Percentiles rank a stretch among this genome's conserved stretches.
Evolutionary conservation across 352 stramenopile species (phyloP).

Genomic region (Pseudoperonospora humuli): DNA sequence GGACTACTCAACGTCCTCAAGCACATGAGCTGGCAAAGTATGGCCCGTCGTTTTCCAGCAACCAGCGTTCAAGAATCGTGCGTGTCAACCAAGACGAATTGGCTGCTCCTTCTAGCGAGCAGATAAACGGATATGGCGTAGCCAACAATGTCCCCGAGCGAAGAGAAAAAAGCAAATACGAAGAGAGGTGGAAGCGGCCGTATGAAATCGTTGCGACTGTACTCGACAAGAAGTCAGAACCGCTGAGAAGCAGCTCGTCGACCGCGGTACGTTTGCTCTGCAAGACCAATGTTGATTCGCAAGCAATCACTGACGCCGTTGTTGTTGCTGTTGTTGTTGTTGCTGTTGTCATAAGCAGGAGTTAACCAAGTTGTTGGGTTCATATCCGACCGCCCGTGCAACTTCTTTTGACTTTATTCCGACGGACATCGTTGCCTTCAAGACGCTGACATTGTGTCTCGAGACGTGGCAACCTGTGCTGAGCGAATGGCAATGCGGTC

Average conservation of each 20-base stretch:
- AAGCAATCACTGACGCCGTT: conserved; percentile 1
- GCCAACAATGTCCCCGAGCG: conserved; percentile 1
- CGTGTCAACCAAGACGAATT: background rate
- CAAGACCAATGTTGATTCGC: background rate
- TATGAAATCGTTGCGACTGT: conserved; percentile 72
- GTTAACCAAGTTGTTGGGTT: conserved; percentile 21
- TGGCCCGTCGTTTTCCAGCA: conserved; percentile 26
- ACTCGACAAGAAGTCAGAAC: conserved; percentile 20
- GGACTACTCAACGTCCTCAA: conserved; percentile 1
- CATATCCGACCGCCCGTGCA: conserved; percentile 18
- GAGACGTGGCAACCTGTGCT: conserved; percentile 69
- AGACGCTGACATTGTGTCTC: conserved; percentile 66
- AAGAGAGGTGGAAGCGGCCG: conserved; percentile 70
- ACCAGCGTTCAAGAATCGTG: background rate
- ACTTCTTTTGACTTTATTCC: conserved; percentile 18
- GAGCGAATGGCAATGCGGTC: conserved; percentile 59
- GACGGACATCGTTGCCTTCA: conserved; percentile 58
- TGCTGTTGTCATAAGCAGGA: conserved; percentile 11
- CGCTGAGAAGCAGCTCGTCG: background rate
- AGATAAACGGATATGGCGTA: background rate
- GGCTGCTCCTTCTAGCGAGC: background rate
- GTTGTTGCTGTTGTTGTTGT: conserved; percentile 3
- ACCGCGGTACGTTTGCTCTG: conserved; percentile 11
- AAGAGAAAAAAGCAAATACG: conserved; percentile 28
- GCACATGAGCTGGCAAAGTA: conserved; percentile 47